Evolutionary conservation across 2,329 filamentous ascomycete genomes (phyloP).

Genomic region (Exophiala oligosperma): DNA sequence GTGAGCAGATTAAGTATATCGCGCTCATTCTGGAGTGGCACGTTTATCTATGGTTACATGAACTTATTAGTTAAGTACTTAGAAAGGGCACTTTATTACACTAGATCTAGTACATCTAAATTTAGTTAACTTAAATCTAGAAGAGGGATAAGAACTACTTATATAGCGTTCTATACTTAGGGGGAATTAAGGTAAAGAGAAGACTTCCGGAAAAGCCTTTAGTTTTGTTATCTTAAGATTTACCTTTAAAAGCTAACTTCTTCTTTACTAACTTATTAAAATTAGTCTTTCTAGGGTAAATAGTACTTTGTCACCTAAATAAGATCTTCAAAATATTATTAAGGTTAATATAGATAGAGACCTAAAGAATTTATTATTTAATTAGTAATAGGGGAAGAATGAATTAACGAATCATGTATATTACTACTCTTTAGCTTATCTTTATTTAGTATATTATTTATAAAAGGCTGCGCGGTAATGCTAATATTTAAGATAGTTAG

Average conservation of each 20-base stretch:
- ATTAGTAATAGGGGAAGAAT: not conserved
- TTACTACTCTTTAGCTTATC: not conserved
- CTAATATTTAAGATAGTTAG: constrained; percentile 1
- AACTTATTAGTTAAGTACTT: not conserved
- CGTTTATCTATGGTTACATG: not conserved
- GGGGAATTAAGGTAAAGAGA: not conserved
- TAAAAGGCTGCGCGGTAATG: constrained; percentile 1
- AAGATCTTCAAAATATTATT: not conserved
- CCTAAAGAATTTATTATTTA: not conserved
- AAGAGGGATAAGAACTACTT: not conserved
- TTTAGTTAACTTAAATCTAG: not conserved
- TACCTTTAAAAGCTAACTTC: not conserved
- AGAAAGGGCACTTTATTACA: not conserved
- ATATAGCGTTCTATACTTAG: not conserved
- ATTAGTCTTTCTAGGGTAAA: not conserved
- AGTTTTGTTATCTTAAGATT: not conserved
- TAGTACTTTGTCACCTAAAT: not conserved
- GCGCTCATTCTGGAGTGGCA: not conserved
- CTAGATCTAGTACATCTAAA: not conserved
- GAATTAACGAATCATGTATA: not conserved
- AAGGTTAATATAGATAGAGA: not conserved
- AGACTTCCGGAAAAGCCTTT: not conserved
- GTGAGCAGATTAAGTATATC: not conserved
- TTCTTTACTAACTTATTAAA: not conserved
- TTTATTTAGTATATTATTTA: not conserved